Evolutionary conservation across 306 rosid genomes (phyloP), one percentile per base, ranked within the genome.

Genomic region (Benincasa hispida): DNA sequence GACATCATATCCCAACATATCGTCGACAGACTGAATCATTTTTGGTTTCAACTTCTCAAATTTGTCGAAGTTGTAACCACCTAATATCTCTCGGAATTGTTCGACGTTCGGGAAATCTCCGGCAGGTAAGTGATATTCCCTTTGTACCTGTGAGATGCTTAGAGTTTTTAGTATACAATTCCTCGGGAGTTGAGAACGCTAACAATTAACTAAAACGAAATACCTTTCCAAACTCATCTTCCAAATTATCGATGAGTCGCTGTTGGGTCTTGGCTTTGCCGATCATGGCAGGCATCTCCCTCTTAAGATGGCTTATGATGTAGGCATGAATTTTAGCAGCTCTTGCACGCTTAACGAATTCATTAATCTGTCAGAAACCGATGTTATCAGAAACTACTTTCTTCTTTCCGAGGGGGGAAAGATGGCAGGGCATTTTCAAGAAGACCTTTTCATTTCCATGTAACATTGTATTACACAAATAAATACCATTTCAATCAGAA

Each of bases 31-130:
- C 82, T 92, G 91, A 54, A 90, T 86, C 91, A 87, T 77, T 78
- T 81, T 90, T 25, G 95, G 88, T 80, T 88, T 92, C 87, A 94
- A 80, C 87, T 73, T 94, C 86, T 92, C 99, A 51, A 94, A 94
- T 76, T 85, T 94, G 79, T 92, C 98, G 10, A 94, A 28, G 84
- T 77, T 92, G 87, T 80, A 92, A 35, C 95, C 92, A 37, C 67
- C 79, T 76, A 94, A 83, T 25, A 35, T 67, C 75, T 94, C 97
- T 81, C 66, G 86, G 72, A 88, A 94, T 1, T 92, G 90, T 2
- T 94, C 99, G 25, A 83, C 85, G 41, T 86, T 84, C 18, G 99
- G 99, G 75, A 94, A 94, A 76, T 94, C 99, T 28, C 99, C 99
- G 0, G 95, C 80, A 5, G 99, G 99, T 65, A 94, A 81, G 85